These are phyloP conservation scores for Penicillium nordicum DNA, from an alignment of 2,329 filamentous ascomycete species.

Conservation along the genomic window DNA sequence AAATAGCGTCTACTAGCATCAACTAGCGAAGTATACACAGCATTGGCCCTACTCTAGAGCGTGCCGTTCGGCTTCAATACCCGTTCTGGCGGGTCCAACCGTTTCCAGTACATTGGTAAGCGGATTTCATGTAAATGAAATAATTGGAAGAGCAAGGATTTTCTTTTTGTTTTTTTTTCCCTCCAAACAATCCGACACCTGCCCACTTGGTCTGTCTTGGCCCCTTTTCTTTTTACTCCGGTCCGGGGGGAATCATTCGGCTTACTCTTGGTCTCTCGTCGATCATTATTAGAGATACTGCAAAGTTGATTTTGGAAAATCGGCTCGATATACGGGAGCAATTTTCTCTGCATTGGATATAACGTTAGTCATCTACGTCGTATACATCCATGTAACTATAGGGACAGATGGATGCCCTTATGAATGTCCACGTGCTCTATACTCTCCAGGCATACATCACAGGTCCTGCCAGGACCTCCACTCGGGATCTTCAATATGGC, in stretches of 20 bases:
- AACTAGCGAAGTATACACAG: background rate
- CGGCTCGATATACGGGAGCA: background rate
- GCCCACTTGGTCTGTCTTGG: background rate
- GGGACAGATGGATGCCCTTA: background rate
- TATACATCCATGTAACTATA: too few species aligned
- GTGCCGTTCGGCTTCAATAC: background rate
- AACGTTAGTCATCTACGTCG: background rate
- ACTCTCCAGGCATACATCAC: background rate
- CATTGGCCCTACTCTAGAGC: background rate
- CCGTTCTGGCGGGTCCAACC: conserved; percentile 1
- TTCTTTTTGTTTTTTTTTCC: background rate
- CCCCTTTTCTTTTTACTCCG: background rate
- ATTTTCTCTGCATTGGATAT: background rate
- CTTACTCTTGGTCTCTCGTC: background rate
- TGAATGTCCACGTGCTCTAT: background rate
- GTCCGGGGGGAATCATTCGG: background rate
- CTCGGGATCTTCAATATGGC: conserved; percentile 2
- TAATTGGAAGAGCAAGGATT: too few species aligned
- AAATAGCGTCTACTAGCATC: background rate
- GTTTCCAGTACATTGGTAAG: background rate
- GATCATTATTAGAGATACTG: background rate
- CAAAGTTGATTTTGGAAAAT: background rate
- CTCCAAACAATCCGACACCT: background rate
- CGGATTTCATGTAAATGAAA: conserved; percentile 1
- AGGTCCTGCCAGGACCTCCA: background rate